Evolutionary conservation across 2,329 filamentous ascomycete genomes (phyloP).

Genomic region (Colletotrichum theobromicola): DNA sequence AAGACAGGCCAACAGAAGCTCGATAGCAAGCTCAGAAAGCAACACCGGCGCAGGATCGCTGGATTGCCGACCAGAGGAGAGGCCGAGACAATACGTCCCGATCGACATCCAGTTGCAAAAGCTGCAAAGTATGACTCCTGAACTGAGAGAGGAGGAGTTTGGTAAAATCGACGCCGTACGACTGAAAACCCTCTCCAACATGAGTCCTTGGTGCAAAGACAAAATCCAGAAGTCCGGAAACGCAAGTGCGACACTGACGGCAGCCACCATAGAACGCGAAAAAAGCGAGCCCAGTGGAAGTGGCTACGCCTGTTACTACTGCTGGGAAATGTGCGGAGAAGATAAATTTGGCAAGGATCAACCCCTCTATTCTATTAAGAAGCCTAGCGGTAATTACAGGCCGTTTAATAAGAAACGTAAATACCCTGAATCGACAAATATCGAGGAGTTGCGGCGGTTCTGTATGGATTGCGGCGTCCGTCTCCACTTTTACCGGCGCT

Average conservation of each 20-base stretch:
- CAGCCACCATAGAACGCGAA: background rate
- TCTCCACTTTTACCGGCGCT: background rate
- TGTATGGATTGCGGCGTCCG: background rate
- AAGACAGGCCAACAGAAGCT: background rate
- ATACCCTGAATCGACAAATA: background rate
- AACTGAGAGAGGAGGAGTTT: background rate
- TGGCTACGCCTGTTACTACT: background rate
- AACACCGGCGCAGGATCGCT: background rate
- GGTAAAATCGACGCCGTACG: background rate
- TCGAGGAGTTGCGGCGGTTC: background rate
- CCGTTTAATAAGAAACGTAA: background rate
- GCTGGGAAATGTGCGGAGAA: background rate
- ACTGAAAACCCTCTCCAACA: background rate
- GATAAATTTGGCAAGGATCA: background rate
- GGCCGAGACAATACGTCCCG: fast-evolving
- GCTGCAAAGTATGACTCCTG: background rate
- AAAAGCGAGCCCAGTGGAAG: background rate
- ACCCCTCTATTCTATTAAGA: background rate
- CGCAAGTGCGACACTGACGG: fast-evolving
- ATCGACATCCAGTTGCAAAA: background rate
- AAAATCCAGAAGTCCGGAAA: background rate
- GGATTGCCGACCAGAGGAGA: background rate
- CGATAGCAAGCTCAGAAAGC: background rate
- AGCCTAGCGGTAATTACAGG: background rate
- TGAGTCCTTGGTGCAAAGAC: background rate